These are phyloP conservation scores for Pyricularia pennisetigena DNA, from an alignment of 2,329 filamentous ascomycete species.

Conservation along the genomic window DNA sequence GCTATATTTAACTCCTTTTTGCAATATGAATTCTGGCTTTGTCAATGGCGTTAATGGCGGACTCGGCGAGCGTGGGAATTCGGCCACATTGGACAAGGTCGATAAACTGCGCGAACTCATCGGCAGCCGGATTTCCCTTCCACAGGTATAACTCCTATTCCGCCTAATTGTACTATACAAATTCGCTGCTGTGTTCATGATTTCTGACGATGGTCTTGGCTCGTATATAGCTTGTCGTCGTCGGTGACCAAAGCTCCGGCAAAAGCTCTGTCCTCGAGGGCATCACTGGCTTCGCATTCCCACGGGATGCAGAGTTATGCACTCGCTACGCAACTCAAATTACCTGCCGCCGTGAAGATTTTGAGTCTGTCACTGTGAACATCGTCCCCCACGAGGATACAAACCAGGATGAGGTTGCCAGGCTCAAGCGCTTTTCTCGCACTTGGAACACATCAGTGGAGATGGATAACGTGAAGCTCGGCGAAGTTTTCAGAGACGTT, in stretches of 20 bases:
- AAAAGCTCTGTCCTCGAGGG: slow-evolving; percentile 78
- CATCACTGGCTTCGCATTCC: slow-evolving; percentile 38
- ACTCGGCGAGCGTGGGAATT: slow-evolving; percentile 8
- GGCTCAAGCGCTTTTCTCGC: slow-evolving; percentile 9
- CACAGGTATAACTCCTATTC: slow-evolving; percentile 9
- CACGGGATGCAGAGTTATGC: slow-evolving; percentile 31
- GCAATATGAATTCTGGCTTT: neutral
- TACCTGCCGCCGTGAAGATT: slow-evolving; percentile 25
- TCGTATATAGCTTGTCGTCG: slow-evolving; percentile 61
- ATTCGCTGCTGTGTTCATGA: neutral
- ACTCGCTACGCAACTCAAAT: slow-evolving; percentile 40
- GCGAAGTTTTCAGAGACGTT: neutral
- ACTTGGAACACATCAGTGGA: neutral
- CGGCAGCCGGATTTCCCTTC: slow-evolving; percentile 15
- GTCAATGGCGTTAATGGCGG: neutral
- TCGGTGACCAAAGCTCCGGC: slow-evolving; percentile 77
- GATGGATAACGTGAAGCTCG: neutral
- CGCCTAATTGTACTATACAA: neutral
- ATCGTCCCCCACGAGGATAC: slow-evolving; percentile 25
- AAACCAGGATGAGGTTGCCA: slow-evolving; percentile 8
- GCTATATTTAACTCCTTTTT: neutral
- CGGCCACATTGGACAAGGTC: slow-evolving; percentile 14
- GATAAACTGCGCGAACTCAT: slow-evolving; percentile 17
- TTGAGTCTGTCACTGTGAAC: slow-evolving; percentile 25
- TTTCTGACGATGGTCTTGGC: slow-evolving; percentile 2